Evolutionary conservation across 78 protist species (phyloP), one percentile per base, ranked within the genome.

Genomic region (Capsaspora owczarzaki): DNA sequence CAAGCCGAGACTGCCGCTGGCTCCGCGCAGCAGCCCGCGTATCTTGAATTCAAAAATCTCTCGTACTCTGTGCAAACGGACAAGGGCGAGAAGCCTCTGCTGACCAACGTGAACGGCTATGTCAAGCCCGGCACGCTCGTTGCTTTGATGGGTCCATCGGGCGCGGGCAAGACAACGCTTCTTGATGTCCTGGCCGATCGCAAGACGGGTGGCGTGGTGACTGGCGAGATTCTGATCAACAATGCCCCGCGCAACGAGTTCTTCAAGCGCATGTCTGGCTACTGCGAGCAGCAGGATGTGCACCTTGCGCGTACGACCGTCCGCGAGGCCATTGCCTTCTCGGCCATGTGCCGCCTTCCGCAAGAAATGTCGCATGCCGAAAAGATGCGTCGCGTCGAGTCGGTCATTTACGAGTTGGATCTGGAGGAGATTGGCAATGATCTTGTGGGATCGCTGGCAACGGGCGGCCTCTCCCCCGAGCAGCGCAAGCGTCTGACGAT

Each of bases 381-480:
- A 33, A 40, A 84, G 79, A 2, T 31, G 35, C 27, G 0, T 27
- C 33, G 38, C 49, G 90, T 83, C 27, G 77, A 76, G 12, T 53
- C 10, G 8, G 53, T 86, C 29, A 74, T 90, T 4, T 49, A 27
- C 22, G 83, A 61, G 35, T 46, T 79, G 27, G 71, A 70, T 0
- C 49, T 78, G 1, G 38, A 29, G 6, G 22, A 56, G 29, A 22
- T 40, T 37, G 75, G 4, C 8, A 33, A 70, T 49, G 10, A 79
- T 10, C 23, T 4, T 19, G 41, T 84, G 29, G 88, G 88, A 16
- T 46, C 14, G 35, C 25, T n/a, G 38, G 29, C 71, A 41, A 23
- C 51, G 23, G 70, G 87, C 33, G 93, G 93, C 20, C 61, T 91
- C 49, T 86, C 91, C 2, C 92, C 92, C 31, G 95, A 92, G 19